These are phyloP conservation scores for Pseudogymnoascus verrucosus DNA, from an alignment of 2,329 filamentous ascomycete species.

Conservation along the genomic window DNA sequence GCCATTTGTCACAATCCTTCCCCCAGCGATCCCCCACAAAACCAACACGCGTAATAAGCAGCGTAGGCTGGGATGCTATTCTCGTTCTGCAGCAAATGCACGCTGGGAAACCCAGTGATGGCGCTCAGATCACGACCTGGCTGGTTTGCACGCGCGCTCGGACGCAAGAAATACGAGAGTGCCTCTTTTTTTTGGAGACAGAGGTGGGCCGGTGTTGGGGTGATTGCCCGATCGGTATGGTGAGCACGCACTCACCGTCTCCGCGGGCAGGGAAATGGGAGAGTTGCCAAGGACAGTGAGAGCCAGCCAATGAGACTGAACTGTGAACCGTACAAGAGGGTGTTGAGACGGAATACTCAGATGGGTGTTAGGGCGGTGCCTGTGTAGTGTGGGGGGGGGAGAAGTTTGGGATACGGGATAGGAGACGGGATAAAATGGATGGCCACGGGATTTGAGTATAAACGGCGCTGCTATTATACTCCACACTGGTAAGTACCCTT, in stretches of 20 bases:
- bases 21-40: constrained; percentile 6
- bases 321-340: neutral
- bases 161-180: neutral
- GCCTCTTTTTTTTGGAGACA: neutral
- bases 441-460: neutral
- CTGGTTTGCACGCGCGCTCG: neutral
- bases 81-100: neutral
- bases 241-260: neutral
- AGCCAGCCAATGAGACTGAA: neutral
- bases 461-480: neutral
- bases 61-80: neutral
- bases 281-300: neutral
- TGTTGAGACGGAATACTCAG: neutral
- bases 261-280: neutral
- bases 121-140: neutral
- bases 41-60: neutral
- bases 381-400: neutral
- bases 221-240: neutral
- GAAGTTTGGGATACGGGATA: constrained; percentile 5
- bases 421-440: neutral
- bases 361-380: neutral
- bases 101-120: neutral
- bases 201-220: neutral
- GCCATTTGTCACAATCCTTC: neutral
- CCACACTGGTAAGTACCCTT: neutral